Evolutionary conservation across 148 eudicot genomes (phyloP).

Genomic region (Persicaria maculosa): DNA sequence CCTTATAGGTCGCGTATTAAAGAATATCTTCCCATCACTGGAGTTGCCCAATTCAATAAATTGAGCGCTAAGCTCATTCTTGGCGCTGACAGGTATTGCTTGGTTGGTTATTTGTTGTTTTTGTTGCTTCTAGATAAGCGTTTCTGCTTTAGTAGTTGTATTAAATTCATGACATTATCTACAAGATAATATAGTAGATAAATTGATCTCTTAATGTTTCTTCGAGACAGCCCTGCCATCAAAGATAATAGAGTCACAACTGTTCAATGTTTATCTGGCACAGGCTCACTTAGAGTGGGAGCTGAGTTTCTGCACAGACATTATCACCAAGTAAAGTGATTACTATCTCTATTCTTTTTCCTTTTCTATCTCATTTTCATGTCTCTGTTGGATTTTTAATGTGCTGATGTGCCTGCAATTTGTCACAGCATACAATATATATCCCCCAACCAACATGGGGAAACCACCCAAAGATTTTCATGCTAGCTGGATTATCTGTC

Average conservation of each 20-base stretch:
- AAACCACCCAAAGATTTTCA: constrained; percentile 80
- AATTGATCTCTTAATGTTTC: background rate
- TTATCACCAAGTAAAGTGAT: constrained; percentile 56
- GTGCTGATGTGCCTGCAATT: constrained; percentile 8
- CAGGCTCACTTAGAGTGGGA: constrained; percentile 92
- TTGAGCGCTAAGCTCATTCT: constrained; percentile 91
- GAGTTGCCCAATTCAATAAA: constrained; percentile 89
- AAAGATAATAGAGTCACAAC: constrained; percentile 81
- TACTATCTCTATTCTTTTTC: background rate
- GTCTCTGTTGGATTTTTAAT: background rate
- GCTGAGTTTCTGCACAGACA: constrained; percentile 84
- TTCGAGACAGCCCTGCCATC: constrained; percentile 64
- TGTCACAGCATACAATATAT: constrained; percentile 65
- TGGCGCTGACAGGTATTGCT: constrained; percentile 74
- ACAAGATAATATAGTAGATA: background rate
- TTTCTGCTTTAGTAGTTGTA: background rate
- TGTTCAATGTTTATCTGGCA: constrained; percentile 91
- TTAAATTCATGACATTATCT: background rate
- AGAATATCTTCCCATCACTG: constrained; percentile 95
- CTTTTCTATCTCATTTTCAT: background rate
- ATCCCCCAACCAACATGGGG: constrained; percentile 98
- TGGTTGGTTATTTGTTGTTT: background rate
- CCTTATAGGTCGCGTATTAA: constrained; percentile 65
- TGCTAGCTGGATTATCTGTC: constrained; percentile 77
- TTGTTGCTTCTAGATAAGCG: background rate